Base-by-base conservation (phyloP, 192 early-diverging fungal genomes). In the Allomyces javanicus region DNA sequence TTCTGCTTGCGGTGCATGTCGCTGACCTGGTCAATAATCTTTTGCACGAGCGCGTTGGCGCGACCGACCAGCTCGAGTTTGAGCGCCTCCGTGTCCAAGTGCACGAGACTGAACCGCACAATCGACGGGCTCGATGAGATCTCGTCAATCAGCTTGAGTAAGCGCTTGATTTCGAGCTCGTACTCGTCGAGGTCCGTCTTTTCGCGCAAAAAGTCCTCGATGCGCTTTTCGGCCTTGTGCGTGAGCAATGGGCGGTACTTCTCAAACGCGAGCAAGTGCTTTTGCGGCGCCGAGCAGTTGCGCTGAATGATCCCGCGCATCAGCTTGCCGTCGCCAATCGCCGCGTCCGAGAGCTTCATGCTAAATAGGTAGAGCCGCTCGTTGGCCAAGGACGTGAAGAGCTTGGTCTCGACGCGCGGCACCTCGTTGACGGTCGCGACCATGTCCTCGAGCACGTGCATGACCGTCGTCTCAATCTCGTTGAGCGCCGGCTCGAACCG, bases 201-300 rank as follows among this genome's bases (percentile, higher is more conserved):
- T 66, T 85, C 81, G 19, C 81, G 64, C 71, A 85, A 74, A 67
- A 85, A 85, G 25, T 85, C 83, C 25, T 85, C 83, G 23, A 85
- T 77, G 45, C 76, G 62, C 73, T 85, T 85, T 67, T 85, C 83
- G 5, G 83, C 83, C 69, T 81, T 81, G 25, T 84, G 78, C 19
- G 79, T 85, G 64, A 85, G 67, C 43, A 85, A 67, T 4, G 74
- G 64, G 69, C 84, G 77, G 72, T 19, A 77, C 62, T 1, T 75
- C 76, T 17, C 79, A 70, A 58, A 58, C 50, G 50, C 21, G 50
- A 58, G 24, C 70, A 74, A 40, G 79, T 81, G 63, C 75, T 77
- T 24, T 75, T 70, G 12, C 17, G 50, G 50, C 21, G 22, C 66
- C 44, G 10, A 81, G 63, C 50, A 70, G 64, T 25, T 70, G 63